Conservation (phyloP, 164 flowering plant genomes). For the Chloranthus sessilifolius region DNA sequence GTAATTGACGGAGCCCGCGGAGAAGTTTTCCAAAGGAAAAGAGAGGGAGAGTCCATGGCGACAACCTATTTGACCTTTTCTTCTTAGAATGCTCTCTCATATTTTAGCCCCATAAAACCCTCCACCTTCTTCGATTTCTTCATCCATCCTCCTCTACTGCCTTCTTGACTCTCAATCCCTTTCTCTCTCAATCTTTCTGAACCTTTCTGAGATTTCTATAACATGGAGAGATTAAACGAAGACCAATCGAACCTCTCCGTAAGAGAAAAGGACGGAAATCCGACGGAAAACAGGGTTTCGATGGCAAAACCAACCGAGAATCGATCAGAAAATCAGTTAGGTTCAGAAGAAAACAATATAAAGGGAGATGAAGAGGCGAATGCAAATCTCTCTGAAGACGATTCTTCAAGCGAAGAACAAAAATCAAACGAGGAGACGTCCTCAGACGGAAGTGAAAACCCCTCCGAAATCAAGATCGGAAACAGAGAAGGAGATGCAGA, state of each 20-base stretch:
- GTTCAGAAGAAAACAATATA: too few species aligned
- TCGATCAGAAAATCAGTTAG: too few species aligned
- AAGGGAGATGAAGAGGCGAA: too few species aligned
- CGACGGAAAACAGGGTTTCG: too few species aligned
- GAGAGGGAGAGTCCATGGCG: slow-evolving; percentile 6
- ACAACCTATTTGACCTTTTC: slow-evolving; percentile 12
- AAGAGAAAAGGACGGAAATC: background rate
- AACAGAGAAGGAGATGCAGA: background rate
- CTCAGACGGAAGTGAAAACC: too few species aligned
- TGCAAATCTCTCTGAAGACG: too few species aligned
- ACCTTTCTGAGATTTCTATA: background rate
- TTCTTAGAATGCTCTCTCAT: background rate
- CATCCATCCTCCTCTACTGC: background rate
- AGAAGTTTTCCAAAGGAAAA: background rate
- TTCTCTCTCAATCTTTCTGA: background rate
- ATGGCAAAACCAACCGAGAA: too few species aligned
- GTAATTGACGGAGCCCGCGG: background rate
- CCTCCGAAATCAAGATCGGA: slow-evolving; percentile 8
- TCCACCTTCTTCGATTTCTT: slow-evolving; percentile 1
- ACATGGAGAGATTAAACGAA: background rate
- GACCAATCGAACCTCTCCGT: background rate
- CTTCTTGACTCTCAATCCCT: background rate
- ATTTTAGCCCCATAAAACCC: background rate
- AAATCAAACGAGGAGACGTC: too few species aligned
- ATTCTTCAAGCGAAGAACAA: too few species aligned